Evolutionary conservation across 2,329 filamentous ascomycete genomes (phyloP), one percentile per base, ranked within the genome.

Genomic region (Stagonosporopsis chrysanthemi): DNA sequence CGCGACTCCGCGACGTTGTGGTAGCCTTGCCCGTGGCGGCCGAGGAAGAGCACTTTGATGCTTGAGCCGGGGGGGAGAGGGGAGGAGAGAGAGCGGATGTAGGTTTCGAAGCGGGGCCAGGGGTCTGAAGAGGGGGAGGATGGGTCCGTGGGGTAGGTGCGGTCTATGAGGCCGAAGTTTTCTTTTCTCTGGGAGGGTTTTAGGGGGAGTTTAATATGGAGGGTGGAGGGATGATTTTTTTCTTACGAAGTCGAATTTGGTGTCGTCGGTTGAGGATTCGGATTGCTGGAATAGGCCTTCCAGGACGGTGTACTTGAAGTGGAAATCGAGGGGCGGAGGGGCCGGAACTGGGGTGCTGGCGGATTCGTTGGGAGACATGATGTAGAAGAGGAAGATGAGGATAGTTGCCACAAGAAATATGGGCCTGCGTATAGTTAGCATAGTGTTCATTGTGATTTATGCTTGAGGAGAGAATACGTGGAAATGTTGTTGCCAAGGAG

Each of bases 31-130:
- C 89, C 89, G 71, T 91, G 89, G 36, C 89, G 83, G 19, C 84
- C 88, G 67, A 90, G 80, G 72, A 88, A 88, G 22, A 91, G 71
- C 7, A 91, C 80, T 73, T 90, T 91, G 78, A 88, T 89, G 14
- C 79, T 75, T 5, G 81, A 80, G 26, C 77, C 79, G 2, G 74
- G 68, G n/a, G 64, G 65, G 1, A 71, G 71, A 1, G 78, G 71
- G 4, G 70, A 61, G 70, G 87, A 86, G 22, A 90, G 70, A 24
- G 79, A 72, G 15, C 79, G 64, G 6, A 90, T 80, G 61, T 86
- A 84, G 43, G 79, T 69, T 50, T 80, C 79, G 63, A 90, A 89
- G n/a, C 84, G 81, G 69, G 84, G 75, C 88, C 88, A 90, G 64
- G 81, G 80, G 61, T 71, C 64, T 14, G 74, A 68, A 2, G 75